Percentiles rank a stretch among this genome's conserved stretches.
These are phyloP conservation scores for Pseudisothecium myosuroides DNA, from an alignment of 225 moss, liverwort and hornwort species.

Conservation along the genomic window DNA sequence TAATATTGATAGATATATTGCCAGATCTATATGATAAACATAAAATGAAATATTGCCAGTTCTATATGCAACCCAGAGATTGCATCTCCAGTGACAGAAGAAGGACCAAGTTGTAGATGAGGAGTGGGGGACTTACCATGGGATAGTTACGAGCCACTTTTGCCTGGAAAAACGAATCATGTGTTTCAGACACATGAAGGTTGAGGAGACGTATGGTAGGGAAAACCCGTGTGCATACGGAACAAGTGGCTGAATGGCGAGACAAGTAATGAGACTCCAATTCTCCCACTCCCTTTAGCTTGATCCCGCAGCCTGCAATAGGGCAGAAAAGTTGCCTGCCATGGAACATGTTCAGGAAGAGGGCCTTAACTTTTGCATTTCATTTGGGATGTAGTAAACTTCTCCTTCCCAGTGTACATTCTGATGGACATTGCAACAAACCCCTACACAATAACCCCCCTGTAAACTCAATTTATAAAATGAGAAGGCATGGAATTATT, in stretches of 20 bases:
- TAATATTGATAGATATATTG: not conserved
- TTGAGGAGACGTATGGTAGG: slow-evolving; percentile 75
- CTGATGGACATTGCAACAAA: not conserved
- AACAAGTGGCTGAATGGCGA: slow-evolving; percentile 66
- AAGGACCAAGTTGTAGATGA: not conserved
- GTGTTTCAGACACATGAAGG: slow-evolving; percentile 68
- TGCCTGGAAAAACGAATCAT: slow-evolving; percentile 74
- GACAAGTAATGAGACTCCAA: slow-evolving; percentile 59
- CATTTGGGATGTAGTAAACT: not conserved
- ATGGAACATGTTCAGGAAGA: not conserved
- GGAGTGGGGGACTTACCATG: slow-evolving; percentile 27
- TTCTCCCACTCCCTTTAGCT: slow-evolving; percentile 45
- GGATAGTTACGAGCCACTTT: slow-evolving; percentile 65
- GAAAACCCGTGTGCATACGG: slow-evolving; percentile 51
- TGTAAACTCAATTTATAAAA: not conserved
- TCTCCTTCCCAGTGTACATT: not conserved
- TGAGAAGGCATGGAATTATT: not conserved
- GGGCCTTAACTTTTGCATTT: not conserved
- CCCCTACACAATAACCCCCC: not conserved
- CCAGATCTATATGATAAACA: not conserved
- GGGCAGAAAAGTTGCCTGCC: slow-evolving; percentile 57
- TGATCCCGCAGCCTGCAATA: slow-evolving; percentile 54
- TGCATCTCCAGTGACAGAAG: not conserved
- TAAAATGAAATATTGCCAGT: not conserved
- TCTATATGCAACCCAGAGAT: not conserved